Percentiles rank a stretch among this genome's conserved stretches.
phyloP scores from a whole-genome alignment of 345 rosid genomes.

The Citrus hindsii region DNA sequence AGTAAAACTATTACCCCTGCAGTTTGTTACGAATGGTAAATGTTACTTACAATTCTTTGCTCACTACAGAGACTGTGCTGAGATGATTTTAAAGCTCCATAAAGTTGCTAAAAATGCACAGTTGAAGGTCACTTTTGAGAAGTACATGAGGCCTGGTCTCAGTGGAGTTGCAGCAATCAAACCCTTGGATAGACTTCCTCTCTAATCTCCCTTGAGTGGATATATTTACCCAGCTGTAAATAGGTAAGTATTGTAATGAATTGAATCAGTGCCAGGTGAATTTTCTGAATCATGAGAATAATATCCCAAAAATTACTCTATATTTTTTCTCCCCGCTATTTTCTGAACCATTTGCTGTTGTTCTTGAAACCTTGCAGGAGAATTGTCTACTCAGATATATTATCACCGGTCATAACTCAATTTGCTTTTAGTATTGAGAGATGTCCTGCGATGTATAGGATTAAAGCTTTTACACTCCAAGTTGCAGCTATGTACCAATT shows the following conservation, averaged over 20 bases:
- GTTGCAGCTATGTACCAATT: background rate
- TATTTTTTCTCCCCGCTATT: background rate
- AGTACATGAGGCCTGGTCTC: constrained; percentile 49
- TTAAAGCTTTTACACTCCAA: background rate
- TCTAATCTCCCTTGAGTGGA: constrained; percentile 11
- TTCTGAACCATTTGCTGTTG: background rate
- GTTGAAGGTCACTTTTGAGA: constrained; percentile 69
- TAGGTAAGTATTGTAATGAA: background rate
- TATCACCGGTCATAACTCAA: constrained; percentile 8
- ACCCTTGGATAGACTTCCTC: constrained; percentile 50
- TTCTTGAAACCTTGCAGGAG: constrained; percentile 7
- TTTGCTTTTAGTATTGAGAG: constrained; percentile 2
- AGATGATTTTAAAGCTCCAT: constrained; percentile 73
- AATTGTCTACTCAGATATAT: background rate
- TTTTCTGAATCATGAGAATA: background rate
- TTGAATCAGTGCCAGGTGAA: background rate
- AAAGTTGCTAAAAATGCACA: constrained; percentile 56
- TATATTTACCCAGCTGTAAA: background rate
- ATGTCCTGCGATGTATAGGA: background rate
- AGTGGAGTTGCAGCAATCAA: constrained; percentile 56
- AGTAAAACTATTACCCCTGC: background rate
- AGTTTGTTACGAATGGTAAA: background rate
- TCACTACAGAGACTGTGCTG: constrained; percentile 69
- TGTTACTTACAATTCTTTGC: background rate
- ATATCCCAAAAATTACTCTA: background rate